phyloP scores from a whole-genome alignment of 2,329 filamentous ascomycete genomes.

The Sphaerulina vaccinii region DNA sequence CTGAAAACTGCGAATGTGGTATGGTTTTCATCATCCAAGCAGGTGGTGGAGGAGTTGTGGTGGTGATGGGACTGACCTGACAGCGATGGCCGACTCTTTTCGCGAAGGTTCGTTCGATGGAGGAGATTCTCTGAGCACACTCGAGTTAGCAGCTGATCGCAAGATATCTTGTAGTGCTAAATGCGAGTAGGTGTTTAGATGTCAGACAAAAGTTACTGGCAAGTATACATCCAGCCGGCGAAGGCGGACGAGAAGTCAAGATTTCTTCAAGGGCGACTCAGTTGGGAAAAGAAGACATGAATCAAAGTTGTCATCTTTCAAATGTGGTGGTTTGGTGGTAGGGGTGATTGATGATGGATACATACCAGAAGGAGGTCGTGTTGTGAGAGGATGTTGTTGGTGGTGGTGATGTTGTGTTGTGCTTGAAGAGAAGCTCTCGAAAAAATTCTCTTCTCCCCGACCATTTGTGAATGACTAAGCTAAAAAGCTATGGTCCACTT shows the following conservation, averaged over 20 bases:
- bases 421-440: too few species aligned
- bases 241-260: slow-evolving; percentile 64
- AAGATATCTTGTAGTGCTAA: slow-evolving; percentile 7
- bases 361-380: too few species aligned
- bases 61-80: neutral
- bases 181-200: slow-evolving; percentile 20
- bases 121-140: neutral
- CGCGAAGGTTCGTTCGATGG: neutral
- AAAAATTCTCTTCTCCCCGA: too few species aligned
- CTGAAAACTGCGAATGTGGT: slow-evolving; percentile 87
- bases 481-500: too few species aligned
- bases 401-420: slow-evolving; percentile 1
- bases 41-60: slow-evolving; percentile 6
- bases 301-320: slow-evolving; percentile 71
- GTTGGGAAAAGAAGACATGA: slow-evolving; percentile 82
- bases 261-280: slow-evolving; percentile 85
- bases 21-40: slow-evolving; percentile 48
- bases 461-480: too few species aligned
- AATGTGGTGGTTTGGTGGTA: slow-evolving; percentile 8
- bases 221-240: slow-evolving; percentile 75
- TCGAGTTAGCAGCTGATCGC: slow-evolving; percentile 7
- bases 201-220: slow-evolving; percentile 86
- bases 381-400: neutral
- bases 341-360: neutral
- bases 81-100: neutral